Base-by-base conservation (phyloP, 495 filamentous ascomycete genomes). In the Penicillium manginii region DNA sequence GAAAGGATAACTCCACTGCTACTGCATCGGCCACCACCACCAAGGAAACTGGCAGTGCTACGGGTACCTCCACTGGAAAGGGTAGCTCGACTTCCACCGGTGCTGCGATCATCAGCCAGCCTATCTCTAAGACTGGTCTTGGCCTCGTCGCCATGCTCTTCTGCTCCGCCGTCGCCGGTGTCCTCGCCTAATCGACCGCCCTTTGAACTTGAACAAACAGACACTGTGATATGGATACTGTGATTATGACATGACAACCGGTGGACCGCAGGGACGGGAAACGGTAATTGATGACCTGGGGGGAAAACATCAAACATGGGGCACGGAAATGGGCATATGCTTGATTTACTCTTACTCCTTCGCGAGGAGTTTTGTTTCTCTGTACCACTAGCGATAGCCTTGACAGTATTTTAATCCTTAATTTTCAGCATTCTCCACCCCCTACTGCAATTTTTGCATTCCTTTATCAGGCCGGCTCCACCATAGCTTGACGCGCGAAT, bases 81-180 rank as follows among this genome's bases (percentile, higher is more conserved):
- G 29, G 18, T 49, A 54, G 47, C 47, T 47, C 59, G 15, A 60
- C 59, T 39, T 54, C 53, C n/a, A 70, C 55, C 18, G 68, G 62
- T 3, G 65, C 60, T 1, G 67, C 61, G 9, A 55, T 60, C 4
- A 17, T 40, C 2, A 55, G 53, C 15, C 59, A 66, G 49, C 59
- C 63, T 14, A 54, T 79, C 14, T 75, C 72, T 0, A 72, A 71
- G 59, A 53, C 63, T 2, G 74, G 75, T 0, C 32, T 78, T 19
- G 72, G 75, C 1, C 43, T 79, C 0, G 35, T 79, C 52, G 75
- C 65, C 1, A 56, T 79, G 63, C n/a, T 79, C 19, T 69, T 75
- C 45, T 68, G 67, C 51, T 73, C 72, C 14, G 66, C 67, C n/a
- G 12, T 76, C 9, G 50, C 72, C 59, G 71, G 71, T 8, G 58